Conservation (phyloP, 164 flowering plant species). For the Cinnamomum chago region DNA sequence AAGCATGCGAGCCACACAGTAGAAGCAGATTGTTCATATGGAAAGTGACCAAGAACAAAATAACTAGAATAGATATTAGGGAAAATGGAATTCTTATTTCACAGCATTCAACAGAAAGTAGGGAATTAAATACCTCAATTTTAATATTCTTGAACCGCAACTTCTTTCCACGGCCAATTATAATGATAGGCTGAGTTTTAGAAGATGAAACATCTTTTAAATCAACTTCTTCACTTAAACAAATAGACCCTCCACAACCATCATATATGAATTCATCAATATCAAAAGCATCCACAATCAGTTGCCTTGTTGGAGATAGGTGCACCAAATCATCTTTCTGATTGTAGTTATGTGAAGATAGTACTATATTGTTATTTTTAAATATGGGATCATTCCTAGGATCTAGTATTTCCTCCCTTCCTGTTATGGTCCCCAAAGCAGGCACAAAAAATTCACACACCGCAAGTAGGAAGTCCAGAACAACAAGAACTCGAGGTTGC, state of each 20-base stretch:
- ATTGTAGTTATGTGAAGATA: constrained; percentile 51
- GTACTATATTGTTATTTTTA: constrained; percentile 52
- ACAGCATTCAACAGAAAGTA: background rate
- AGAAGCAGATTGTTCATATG: background rate
- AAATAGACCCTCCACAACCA: constrained; percentile 85
- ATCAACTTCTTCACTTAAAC: constrained; percentile 48
- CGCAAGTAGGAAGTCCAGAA: constrained; percentile 92
- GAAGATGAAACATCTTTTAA: constrained; percentile 36
- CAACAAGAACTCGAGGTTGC: constrained; percentile 94
- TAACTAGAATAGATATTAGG: background rate
- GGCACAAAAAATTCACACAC: constrained; percentile 95
- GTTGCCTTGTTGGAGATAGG: constrained; percentile 66
- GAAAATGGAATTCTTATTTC: background rate
- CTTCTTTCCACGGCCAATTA: constrained; percentile 86
- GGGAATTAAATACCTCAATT: constrained; percentile 59
- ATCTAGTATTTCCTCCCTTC: constrained; percentile 84
- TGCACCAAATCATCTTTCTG: constrained; percentile 75
- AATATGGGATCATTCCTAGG: constrained; percentile 84
- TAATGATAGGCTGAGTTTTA: constrained; percentile 52
- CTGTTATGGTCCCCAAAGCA: constrained; percentile 78
- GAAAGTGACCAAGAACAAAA: no score
- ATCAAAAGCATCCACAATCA: constrained; percentile 67
- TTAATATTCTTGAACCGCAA: constrained; percentile 87
- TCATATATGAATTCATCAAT: constrained; percentile 84
- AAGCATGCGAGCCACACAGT: background rate